These are phyloP conservation scores for Marchantia paleacea DNA, from an alignment of 225 moss, liverwort and hornwort species.

Conservation along the genomic window DNA sequence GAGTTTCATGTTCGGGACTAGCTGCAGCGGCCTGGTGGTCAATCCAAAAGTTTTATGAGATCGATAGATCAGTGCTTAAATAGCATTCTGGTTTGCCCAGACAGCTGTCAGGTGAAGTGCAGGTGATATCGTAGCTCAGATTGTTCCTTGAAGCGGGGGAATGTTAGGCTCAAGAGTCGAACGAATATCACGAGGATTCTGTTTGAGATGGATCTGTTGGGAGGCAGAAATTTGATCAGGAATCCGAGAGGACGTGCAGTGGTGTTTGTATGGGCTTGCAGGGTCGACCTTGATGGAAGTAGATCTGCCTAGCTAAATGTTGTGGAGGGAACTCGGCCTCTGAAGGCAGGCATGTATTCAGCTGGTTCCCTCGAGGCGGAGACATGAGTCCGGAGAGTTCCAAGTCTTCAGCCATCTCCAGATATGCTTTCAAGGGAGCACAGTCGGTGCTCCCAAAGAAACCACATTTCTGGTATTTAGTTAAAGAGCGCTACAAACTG, in stretches of 20 bases:
- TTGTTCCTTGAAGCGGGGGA: neutral
- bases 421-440: too few species aligned
- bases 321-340: neutral
- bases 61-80: neutral
- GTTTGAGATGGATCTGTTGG: neutral
- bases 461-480: too few species aligned
- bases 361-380: neutral
- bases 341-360: neutral
- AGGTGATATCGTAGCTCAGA: neutral
- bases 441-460: too few species aligned
- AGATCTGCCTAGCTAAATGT: neutral
- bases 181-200: neutral
- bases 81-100: neutral
- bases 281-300: neutral
- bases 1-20: neutral
- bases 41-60: neutral
- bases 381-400: neutral
- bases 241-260: neutral
- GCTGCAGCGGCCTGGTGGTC: neutral
- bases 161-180: neutral
- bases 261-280: neutral
- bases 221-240: neutral
- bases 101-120: neutral
- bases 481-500: too few species aligned
- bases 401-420: neutral